phyloP scores from a whole-genome alignment of 2,329 filamentous ascomycete species.

The Monosporascus sp. region DNA sequence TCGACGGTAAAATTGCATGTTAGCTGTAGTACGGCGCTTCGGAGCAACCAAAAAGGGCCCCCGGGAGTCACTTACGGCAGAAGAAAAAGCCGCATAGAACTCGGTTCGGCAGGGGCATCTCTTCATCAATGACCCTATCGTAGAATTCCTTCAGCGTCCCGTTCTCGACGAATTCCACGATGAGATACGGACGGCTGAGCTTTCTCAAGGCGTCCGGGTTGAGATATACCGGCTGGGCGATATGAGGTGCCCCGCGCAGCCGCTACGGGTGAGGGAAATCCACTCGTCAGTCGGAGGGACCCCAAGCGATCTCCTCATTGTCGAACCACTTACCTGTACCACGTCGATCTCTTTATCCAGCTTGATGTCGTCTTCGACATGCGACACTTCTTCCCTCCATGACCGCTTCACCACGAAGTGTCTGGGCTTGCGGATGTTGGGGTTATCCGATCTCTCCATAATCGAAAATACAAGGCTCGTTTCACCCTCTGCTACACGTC shows the following conservation, averaged over 20 bases:
- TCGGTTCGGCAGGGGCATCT: not conserved
- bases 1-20: not conserved
- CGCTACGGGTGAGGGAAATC: not conserved
- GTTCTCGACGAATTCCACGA: not conserved
- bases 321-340: not conserved
- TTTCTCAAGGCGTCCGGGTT: not conserved
- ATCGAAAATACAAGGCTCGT: not conserved
- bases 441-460: not conserved
- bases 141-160: not conserved
- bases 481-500: no score
- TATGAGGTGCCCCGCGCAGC: not conserved
- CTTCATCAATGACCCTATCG: not conserved
- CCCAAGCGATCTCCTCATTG: no score
- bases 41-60: no score
- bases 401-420: not conserved
- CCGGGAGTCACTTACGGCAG: not conserved
- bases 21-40: no score
- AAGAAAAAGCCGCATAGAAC: not conserved
- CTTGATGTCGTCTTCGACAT: not conserved
- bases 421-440: not conserved
- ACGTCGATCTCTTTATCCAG: not conserved
- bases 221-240: not conserved
- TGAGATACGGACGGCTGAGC: not conserved
- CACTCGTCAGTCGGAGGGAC: no score
- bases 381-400: not conserved